Conservation (phyloP, 768 basidiomycete species). For the Gautieria morchelliformis region DNA sequence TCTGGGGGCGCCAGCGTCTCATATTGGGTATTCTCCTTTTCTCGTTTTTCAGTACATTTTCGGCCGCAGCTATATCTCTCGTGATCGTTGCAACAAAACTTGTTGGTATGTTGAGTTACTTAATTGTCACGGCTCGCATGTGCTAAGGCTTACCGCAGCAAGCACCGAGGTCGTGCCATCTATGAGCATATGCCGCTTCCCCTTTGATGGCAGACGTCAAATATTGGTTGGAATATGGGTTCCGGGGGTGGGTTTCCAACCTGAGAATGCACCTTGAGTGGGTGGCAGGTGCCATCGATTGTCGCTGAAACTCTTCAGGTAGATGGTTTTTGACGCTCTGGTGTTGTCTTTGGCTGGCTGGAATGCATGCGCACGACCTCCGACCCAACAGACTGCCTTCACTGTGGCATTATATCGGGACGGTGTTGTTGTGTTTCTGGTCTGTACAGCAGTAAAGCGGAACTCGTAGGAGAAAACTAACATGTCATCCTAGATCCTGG, state of each 20-base stretch:
- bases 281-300: background rate
- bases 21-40: background rate
- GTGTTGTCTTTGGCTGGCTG: constrained; percentile 3
- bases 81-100: background rate
- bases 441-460: background rate
- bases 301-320: background rate
- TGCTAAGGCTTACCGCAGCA: background rate
- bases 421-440: constrained; percentile 4
- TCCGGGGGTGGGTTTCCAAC: background rate
- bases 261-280: background rate
- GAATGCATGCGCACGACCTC: constrained; percentile 5
- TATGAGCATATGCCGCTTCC: no score
- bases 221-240: constrained; percentile 5
- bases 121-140: background rate
- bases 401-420: constrained; percentile 2
- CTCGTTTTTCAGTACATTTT: background rate
- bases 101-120: background rate
- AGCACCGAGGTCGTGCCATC: background rate
- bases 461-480: background rate
- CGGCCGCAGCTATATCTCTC: background rate
- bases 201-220: no score
- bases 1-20: constrained; percentile 6
- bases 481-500: background rate
- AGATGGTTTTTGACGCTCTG: constrained; percentile 6
- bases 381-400: background rate